phyloP scores from a whole-genome alignment of 2,329 filamentous ascomycete species.

The Fusarium buxicola region DNA sequence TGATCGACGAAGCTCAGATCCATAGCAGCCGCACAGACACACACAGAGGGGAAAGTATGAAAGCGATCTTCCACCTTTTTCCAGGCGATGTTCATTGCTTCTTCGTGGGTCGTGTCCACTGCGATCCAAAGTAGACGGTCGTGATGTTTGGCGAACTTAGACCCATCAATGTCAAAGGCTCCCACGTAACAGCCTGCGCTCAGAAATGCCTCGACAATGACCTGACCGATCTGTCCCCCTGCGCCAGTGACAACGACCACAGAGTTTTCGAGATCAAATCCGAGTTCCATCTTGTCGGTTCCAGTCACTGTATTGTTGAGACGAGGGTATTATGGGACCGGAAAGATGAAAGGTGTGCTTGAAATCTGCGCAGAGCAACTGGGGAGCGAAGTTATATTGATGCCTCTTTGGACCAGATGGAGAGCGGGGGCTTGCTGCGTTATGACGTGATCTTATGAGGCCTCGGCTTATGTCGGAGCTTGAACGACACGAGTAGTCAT shows the following conservation, averaged over 20 bases:
- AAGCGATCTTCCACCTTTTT: conserved; percentile 1
- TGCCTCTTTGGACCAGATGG: not conserved
- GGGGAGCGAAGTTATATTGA: not conserved
- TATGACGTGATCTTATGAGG: too few relatives aligned
- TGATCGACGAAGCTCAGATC: conserved; percentile 10
- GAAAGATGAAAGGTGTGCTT: not conserved
- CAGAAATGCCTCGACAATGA: conserved; percentile 11
- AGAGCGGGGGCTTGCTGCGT: not conserved
- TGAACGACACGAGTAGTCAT: too few relatives aligned
- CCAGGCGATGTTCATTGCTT: conserved; percentile 1
- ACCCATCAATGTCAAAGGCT: conserved; percentile 7
- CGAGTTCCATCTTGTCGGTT: not conserved
- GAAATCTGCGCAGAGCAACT: not conserved
- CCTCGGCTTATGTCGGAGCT: too few relatives aligned
- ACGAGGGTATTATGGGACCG: not conserved
- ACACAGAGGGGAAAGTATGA: not conserved
- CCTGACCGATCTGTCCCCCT: conserved; percentile 9
- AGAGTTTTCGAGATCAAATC: conserved; percentile 1
- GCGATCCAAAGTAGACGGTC: conserved; percentile 1
- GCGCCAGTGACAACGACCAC: conserved; percentile 11
- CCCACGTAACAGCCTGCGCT: conserved; percentile 9
- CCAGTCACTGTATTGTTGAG: not conserved
- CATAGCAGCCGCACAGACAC: conserved; percentile 4
- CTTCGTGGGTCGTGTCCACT: conserved; percentile 3
- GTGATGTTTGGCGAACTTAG: conserved; percentile 2